Percentiles rank a stretch among this genome's conserved stretches.
These are phyloP conservation scores for Leccinum variabile DNA, from an alignment of 1,284 basidiomycete species.

Conservation along the genomic window DNA sequence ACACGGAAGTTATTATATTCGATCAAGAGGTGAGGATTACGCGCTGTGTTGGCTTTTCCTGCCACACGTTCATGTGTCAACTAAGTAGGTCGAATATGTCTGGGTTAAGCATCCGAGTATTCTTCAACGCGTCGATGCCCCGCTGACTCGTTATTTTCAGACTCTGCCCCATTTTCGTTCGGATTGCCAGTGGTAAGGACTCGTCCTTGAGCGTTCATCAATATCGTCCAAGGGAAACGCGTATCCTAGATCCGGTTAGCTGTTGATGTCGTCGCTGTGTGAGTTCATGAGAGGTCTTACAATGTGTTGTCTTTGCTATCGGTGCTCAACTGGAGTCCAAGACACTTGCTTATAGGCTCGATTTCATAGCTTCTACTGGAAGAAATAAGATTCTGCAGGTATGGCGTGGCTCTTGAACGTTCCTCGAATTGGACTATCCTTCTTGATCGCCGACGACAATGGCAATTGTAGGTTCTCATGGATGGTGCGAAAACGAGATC, in stretches of 20 bases:
- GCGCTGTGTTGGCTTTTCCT: not conserved
- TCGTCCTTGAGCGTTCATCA: not conserved
- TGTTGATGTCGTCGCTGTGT: slow-evolving; percentile 12
- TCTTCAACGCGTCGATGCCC: not conserved
- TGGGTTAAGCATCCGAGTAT: not conserved
- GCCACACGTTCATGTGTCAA: not conserved
- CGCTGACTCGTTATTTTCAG: not conserved
- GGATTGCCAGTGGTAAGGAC: not conserved
- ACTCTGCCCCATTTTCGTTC: not conserved
- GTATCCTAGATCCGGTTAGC: slow-evolving; percentile 17
- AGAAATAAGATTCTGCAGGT: not conserved
- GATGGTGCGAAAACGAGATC: not conserved
- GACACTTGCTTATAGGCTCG: not conserved
- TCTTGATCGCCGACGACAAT: not conserved
- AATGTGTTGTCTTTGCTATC: not conserved
- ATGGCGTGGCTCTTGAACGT: too few relatives aligned
- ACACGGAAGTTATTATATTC: not conserved
- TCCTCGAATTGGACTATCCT: not conserved
- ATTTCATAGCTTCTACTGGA: slow-evolving; percentile 8
- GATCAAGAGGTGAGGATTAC: not conserved
- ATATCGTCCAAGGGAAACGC: not conserved
- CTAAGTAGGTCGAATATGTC: not conserved
- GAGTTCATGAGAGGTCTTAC: not conserved
- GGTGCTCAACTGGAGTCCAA: not conserved
- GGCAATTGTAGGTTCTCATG: not conserved